A percentile compares a stretch with the other conserved stretches of the same genome.
Evolutionary conservation across 441 rosid genomes (phyloP).

Genomic region (Erodium moschatum): DNA sequence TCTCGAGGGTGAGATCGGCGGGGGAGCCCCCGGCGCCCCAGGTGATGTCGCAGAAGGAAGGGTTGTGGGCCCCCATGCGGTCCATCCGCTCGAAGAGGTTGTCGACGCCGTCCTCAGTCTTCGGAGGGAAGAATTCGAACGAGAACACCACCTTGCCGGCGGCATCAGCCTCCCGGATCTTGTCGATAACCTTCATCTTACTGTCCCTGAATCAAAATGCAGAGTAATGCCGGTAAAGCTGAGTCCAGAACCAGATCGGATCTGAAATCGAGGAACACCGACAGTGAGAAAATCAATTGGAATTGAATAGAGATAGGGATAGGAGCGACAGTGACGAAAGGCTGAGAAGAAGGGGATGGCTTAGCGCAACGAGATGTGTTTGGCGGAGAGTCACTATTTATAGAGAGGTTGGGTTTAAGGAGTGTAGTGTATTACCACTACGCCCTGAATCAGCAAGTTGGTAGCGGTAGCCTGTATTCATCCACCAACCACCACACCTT

Average conservation of each 20-base stretch:
- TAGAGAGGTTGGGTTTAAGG: neutral
- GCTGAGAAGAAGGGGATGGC: neutral
- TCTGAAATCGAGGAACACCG: neutral
- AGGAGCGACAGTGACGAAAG: too few species aligned
- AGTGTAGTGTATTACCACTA: too few species aligned
- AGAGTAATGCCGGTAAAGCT: neutral
- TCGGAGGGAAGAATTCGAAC: constrained; percentile 96
- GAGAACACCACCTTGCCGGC: constrained; percentile 60
- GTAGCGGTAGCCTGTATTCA: neutral
- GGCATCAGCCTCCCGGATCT: constrained; percentile 37
- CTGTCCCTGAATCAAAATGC: neutral
- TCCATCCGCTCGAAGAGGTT: constrained; percentile 94
- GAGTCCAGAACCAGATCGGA: neutral
- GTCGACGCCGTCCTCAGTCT: constrained; percentile 93
- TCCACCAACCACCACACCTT: too few species aligned
- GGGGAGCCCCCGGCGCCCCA: constrained; percentile 99
- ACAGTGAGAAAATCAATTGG: neutral
- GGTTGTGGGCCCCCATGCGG: constrained; percentile 80
- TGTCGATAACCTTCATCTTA: constrained; percentile 77
- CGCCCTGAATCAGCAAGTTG: neutral
- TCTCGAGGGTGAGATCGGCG: constrained; percentile 82
- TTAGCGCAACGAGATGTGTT: neutral
- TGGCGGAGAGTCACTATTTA: constrained; percentile 1
- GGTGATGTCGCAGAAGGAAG: constrained; percentile 89
- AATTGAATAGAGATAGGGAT: neutral